Percentiles rank a stretch among this genome's conserved stretches.
phyloP scores from a whole-genome alignment of 1,284 basidiomycete species.

The Ustilago sp. region DNA sequence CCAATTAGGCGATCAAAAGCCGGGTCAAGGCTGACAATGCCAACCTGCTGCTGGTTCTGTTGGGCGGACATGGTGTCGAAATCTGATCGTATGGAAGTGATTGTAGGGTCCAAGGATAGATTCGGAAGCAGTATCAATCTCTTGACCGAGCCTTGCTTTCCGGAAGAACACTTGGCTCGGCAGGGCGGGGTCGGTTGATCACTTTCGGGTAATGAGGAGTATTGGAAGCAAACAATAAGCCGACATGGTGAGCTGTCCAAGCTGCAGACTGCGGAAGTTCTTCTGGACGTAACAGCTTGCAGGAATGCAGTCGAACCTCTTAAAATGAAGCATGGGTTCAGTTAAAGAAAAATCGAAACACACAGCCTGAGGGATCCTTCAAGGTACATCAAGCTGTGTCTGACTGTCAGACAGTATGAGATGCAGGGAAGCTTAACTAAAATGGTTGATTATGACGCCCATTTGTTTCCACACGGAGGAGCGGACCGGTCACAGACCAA shows the following conservation, averaged over 20 bases:
- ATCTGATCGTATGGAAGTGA: background rate
- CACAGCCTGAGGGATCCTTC: no score
- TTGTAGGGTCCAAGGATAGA: background rate
- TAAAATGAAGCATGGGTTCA: no score
- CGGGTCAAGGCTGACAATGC: constrained; percentile 43
- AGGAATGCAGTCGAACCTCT: background rate
- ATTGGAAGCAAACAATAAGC: background rate
- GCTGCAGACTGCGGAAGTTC: background rate
- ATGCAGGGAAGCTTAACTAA: no score
- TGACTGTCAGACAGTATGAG: no score
- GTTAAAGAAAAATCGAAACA: no score
- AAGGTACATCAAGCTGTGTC: no score
- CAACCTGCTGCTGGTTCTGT: constrained; percentile 12
- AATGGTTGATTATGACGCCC: no score
- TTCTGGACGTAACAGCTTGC: background rate
- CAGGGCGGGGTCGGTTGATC: background rate
- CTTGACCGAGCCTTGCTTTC: background rate
- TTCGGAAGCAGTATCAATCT: background rate
- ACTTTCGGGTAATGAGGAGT: background rate
- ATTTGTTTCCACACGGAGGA: no score
- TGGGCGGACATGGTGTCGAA: background rate
- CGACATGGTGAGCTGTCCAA: background rate
- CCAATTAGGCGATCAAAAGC: constrained; percentile 40
- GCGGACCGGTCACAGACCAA: no score
- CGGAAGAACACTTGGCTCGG: background rate